Percentiles rank a stretch among this genome's conserved stretches.
Conservation (phyloP, 805 yeast genomes). For the Cyberlindnera nakhonratchasimensis region DNA sequence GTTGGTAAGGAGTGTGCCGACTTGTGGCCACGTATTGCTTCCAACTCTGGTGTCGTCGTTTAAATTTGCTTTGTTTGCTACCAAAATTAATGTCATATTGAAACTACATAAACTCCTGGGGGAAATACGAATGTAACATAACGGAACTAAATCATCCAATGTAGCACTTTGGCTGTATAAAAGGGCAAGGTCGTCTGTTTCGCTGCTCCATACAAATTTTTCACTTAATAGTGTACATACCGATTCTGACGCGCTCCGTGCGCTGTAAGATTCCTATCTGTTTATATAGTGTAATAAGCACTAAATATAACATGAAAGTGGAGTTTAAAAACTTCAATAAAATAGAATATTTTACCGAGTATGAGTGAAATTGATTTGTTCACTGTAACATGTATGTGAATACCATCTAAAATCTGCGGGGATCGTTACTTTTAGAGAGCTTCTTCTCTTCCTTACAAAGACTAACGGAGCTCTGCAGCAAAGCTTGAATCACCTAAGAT, state of each 20-base stretch:
- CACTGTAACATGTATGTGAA: constrained; percentile 11
- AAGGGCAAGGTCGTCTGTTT: background rate
- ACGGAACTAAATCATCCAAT: constrained; percentile 5
- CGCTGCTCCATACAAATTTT: constrained; percentile 4
- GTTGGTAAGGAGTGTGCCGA: constrained; percentile 99
- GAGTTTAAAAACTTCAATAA: too few relatives aligned
- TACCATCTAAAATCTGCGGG: too few relatives aligned
- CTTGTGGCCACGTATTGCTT: constrained; percentile 99
- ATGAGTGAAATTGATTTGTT: constrained; percentile 12
- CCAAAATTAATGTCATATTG: constrained; percentile 28
- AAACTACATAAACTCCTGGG: constrained; percentile 24
- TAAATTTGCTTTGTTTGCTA: constrained; percentile 37
- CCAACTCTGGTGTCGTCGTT: constrained; percentile 99
- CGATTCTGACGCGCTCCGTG: background rate
- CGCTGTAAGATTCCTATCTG: too few relatives aligned
- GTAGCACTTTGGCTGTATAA: background rate
- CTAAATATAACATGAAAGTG: too few relatives aligned
- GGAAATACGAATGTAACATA: constrained; percentile 25
- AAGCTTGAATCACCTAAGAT: constrained; percentile 46
- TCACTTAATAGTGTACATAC: constrained; percentile 8
- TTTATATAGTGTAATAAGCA: too few relatives aligned
- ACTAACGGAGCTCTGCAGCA: constrained; percentile 16
- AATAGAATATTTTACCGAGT: too few relatives aligned
- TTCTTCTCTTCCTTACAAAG: too few relatives aligned
- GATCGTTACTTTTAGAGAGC: too few relatives aligned